Percentiles rank a stretch among this genome's conserved stretches.
These are phyloP conservation scores for Fusarium goolgardi DNA, from an alignment of 2,329 filamentous ascomycete genomes.

Conservation along the genomic window DNA sequence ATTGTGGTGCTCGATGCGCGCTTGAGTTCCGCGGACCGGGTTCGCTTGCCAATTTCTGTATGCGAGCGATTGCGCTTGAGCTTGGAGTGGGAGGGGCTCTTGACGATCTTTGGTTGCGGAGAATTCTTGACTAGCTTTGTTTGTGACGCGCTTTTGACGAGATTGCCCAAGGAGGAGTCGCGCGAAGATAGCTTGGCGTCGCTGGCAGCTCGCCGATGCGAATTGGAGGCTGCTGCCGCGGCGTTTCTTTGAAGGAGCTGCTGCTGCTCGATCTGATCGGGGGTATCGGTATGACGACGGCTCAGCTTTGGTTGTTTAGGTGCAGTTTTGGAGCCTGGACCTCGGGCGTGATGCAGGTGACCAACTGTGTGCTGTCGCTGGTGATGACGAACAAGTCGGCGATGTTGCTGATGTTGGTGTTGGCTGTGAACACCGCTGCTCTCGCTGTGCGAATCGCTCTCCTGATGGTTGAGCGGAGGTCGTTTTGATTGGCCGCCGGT, in stretches of 20 bases:
- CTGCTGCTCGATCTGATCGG: constrained; percentile 47
- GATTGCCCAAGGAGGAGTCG: constrained; percentile 57
- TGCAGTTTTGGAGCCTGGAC: constrained; percentile 64
- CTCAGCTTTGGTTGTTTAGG: constrained; percentile 60
- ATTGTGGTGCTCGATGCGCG: constrained; percentile 64
- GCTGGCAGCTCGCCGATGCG: constrained; percentile 63
- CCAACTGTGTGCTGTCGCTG: constrained; percentile 52
- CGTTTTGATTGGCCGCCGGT: constrained; percentile 68
- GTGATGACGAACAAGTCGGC: constrained; percentile 49
- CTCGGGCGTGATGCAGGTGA: constrained; percentile 63
- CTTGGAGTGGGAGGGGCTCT: constrained; percentile 65
- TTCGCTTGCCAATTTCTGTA: constrained; percentile 60
- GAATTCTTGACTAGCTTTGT: constrained; percentile 64
- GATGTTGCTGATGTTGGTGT: constrained; percentile 49
- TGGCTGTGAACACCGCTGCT: constrained; percentile 48
- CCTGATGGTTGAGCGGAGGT: constrained; percentile 54
- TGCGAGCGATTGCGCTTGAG: constrained; percentile 50
- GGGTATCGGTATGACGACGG: constrained; percentile 58
- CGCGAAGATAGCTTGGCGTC: constrained; percentile 62
- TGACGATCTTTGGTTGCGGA: constrained; percentile 56
- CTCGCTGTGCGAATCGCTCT: constrained; percentile 53
- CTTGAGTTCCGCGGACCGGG: constrained; percentile 67
- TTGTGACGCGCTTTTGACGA: constrained; percentile 67
- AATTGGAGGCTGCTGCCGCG: constrained; percentile 36
- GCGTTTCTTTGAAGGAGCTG: constrained; percentile 40